phyloP scores from a whole-genome alignment of 345 rosid species.

The Citrus medica region DNA sequence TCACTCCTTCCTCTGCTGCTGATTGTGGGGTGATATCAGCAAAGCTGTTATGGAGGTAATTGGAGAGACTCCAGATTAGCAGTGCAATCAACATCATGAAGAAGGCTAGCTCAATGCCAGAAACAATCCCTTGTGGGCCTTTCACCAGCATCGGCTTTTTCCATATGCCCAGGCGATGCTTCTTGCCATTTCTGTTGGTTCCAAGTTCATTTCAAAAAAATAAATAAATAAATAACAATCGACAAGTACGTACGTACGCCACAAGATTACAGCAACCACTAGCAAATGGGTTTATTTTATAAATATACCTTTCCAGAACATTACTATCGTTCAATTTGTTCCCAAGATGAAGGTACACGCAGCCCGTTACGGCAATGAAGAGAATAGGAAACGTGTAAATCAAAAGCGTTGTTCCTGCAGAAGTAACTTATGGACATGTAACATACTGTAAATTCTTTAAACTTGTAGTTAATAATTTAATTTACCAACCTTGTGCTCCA shows the following conservation, averaged over 20 bases:
- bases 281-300: not conserved
- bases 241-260: too few relatives aligned
- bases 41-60: conserved; percentile 40
- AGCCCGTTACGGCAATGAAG: conserved; percentile 51
- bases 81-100: conserved; percentile 67
- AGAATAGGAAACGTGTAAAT: conserved; percentile 61
- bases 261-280: too few relatives aligned
- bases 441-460: not conserved
- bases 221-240: not conserved
- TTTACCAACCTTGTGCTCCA: conserved; percentile 51
- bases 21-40: conserved; percentile 34
- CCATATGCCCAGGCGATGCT: conserved; percentile 15
- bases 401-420: conserved; percentile 45
- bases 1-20: conserved; percentile 30
- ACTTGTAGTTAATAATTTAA: not conserved
- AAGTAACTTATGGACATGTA: not conserved
- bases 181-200: conserved; percentile 16
- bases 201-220: not conserved
- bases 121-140: conserved; percentile 86
- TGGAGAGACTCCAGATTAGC: conserved; percentile 55
- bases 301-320: conserved; percentile 19
- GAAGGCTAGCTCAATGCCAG: conserved; percentile 55
- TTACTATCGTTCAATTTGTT: conserved; percentile 18
- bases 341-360: conserved; percentile 54
- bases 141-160: conserved; percentile 64